Conservation (phyloP, 192 early-diverging fungal species). For the Coemansia sp. region DNA sequence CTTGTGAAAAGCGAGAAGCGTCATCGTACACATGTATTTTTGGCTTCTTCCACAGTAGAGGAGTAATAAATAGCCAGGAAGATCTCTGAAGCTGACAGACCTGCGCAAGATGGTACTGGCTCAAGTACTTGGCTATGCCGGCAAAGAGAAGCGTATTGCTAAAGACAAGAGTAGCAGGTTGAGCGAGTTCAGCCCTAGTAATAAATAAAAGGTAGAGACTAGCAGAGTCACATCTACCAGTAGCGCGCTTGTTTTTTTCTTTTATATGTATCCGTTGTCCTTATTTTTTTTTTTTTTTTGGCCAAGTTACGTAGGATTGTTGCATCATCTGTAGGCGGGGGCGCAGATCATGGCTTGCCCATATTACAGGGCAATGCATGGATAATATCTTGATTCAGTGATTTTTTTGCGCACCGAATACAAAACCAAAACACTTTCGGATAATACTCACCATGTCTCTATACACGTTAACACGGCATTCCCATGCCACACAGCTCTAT, state of each 20-base stretch:
- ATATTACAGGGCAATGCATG: not conserved
- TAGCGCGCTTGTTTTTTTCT: not conserved
- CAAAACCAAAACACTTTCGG: too few relatives aligned
- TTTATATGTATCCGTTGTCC: not conserved
- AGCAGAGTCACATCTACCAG: too few relatives aligned
- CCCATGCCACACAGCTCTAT: not conserved
- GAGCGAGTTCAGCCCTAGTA: not conserved
- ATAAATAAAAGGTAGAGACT: not conserved
- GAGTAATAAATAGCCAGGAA: slow-evolving; percentile 3
- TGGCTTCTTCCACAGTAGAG: slow-evolving; percentile 4
- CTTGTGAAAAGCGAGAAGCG: not conserved
- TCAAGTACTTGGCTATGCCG: not conserved
- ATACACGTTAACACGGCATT: not conserved
- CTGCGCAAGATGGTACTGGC: not conserved
- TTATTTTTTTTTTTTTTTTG: not conserved
- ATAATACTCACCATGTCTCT: not conserved
- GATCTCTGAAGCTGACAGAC: not conserved
- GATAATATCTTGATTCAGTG: not conserved
- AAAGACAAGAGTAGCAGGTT: not conserved
- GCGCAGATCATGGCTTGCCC: not conserved
- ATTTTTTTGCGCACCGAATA: not conserved
- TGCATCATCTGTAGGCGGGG: not conserved
- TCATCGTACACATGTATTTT: not conserved
- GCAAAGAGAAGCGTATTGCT: not conserved
- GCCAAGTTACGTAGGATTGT: not conserved